Evolutionary conservation across 2,329 filamentous ascomycete species (phyloP).

Genomic region (Pseudovirgaria hyperparasitica): DNA sequence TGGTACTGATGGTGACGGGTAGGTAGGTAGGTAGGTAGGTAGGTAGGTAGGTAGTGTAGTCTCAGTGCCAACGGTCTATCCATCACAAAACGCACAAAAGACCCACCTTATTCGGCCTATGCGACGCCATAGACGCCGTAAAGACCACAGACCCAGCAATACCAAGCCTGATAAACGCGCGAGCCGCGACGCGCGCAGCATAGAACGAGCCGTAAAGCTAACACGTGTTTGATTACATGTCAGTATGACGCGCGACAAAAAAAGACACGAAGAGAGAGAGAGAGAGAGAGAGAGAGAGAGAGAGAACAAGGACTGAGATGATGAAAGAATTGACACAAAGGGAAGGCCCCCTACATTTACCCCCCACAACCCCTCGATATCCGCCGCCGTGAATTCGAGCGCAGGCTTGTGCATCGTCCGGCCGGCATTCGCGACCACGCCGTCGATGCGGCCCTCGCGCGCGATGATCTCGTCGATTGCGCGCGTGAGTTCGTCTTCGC

Average conservation of each 20-base stretch:
- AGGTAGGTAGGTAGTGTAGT: not conserved
- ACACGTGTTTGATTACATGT: not conserved
- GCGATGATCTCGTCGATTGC: constrained; percentile 33
- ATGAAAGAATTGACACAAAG: too few species aligned
- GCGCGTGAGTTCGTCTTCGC: constrained; percentile 30
- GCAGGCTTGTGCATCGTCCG: constrained; percentile 40
- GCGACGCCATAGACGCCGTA: constrained; percentile 35
- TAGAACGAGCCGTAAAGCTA: constrained; percentile 33
- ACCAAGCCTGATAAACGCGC: constrained; percentile 32
- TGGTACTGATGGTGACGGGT: too few species aligned
- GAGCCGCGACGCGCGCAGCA: constrained; percentile 28
- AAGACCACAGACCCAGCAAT: constrained; percentile 35
- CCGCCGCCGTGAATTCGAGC: constrained; percentile 36
- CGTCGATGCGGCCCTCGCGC: constrained; percentile 32
- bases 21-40: not conserved
- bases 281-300: too few species aligned
- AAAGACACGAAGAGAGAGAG: not conserved
- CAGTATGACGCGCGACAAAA: not conserved
- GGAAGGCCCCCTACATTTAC: constrained; percentile 24
- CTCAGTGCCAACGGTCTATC: not conserved
- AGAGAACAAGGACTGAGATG: too few species aligned
- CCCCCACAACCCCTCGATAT: constrained; percentile 32
- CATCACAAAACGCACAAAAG: not conserved
- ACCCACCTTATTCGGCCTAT: constrained; percentile 30
- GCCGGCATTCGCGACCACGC: constrained; percentile 40